Conservation (phyloP, 331 rosid species). For the Phaseolus coccineus region DNA sequence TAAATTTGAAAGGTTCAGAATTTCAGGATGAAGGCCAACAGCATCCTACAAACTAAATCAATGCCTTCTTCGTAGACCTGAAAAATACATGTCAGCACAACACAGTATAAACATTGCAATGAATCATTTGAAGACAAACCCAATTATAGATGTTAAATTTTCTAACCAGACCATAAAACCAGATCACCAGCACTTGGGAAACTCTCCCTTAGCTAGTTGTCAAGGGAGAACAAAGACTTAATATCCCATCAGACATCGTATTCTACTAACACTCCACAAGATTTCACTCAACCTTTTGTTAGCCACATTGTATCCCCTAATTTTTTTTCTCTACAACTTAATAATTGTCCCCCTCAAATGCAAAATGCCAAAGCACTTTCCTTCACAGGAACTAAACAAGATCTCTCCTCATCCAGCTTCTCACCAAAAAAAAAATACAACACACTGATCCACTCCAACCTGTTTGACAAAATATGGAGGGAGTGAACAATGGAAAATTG, state of each 20-base stretch:
- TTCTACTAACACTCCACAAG: neutral
- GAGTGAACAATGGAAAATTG: neutral
- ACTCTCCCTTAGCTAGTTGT: neutral
- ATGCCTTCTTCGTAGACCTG: slow-evolving; percentile 11
- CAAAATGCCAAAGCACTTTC: neutral
- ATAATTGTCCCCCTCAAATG: neutral
- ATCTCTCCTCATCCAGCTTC: neutral
- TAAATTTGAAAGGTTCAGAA: slow-evolving; percentile 16
- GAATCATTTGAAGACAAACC: slow-evolving; percentile 7
- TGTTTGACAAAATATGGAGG: neutral
- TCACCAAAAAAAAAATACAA: neutral
- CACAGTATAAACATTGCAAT: neutral
- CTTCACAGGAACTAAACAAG: neutral
- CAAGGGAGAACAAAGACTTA: neutral
- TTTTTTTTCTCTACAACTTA: neutral
- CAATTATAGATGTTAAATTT: neutral
- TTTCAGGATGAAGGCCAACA: slow-evolving; percentile 10
- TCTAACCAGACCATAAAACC: neutral
- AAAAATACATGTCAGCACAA: slow-evolving; percentile 8
- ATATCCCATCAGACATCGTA: neutral
- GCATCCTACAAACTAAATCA: slow-evolving; percentile 27
- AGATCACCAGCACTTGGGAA: neutral
- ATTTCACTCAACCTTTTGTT: neutral
- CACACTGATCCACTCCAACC: neutral
- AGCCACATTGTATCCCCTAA: neutral